Evolutionary conservation across 2,329 filamentous ascomycete species (phyloP), one percentile per base, ranked within the genome.

Genomic region (Colletotrichum tabaci): DNA sequence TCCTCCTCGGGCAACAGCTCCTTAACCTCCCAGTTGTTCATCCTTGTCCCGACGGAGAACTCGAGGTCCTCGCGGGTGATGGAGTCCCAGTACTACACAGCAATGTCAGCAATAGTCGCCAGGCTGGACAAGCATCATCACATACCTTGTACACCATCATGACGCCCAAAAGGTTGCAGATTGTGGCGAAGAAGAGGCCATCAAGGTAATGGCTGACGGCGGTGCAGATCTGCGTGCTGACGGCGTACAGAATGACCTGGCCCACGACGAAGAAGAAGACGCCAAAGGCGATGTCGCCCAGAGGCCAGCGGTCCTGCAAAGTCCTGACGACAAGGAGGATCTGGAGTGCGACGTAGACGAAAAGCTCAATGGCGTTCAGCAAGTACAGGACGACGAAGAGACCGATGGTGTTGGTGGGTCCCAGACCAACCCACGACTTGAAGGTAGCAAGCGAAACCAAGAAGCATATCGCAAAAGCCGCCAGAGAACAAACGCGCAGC

Each of bases 111-210:
- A 47, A 75, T 72, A 74, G 10, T 10, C 4, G 13, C 4, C 9
- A 40, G 4, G 1, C 12, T 35, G n/a, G 53, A 50, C 44, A 50
- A 61, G n/a, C 18, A 67, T 47, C 21, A 38, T 46, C 23, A 77
- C 83, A 64, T 83, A 88, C 94, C 92, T 99, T 99, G 89, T 99
- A 99, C 47, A 99, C 92, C 96, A 98, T 99, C 96, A 99, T 99
- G 73, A 99, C 96, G 15, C 92, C 94, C 53, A 99, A 86, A 55
- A 99, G 84, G 80, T 99, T 99, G 86, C 95, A 96, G 66, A 96
- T 91, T 0, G 96, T 98, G 5, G 95, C 94, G 79, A 99, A 95
- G 85, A 98, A 97, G 58, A 98, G 84, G 0, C 96, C 96, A 79
- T 99, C 96, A 60, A 99, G 84, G 80, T 98, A 99, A 82, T 99